Evolutionary conservation across 2,329 filamentous ascomycete genomes (phyloP).

Genomic region (Monosporascus cannonballus): DNA sequence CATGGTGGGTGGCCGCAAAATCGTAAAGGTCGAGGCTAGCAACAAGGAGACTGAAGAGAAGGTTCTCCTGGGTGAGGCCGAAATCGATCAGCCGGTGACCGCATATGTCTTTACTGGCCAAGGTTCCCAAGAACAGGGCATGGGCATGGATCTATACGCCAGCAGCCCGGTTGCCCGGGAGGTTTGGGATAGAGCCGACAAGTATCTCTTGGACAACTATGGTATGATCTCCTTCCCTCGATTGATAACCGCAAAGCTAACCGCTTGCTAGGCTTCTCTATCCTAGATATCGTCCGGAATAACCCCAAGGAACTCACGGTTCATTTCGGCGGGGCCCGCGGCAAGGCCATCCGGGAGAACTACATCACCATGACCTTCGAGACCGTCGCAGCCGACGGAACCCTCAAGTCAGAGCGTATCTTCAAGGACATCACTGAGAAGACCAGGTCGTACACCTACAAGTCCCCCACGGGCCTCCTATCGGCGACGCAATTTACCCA

Average conservation of each 20-base stretch:
- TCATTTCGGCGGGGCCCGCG: conserved; percentile 92
- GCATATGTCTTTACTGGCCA: conserved; percentile 98
- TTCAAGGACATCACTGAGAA: conserved; percentile 96
- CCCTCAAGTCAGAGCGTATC: conserved; percentile 97
- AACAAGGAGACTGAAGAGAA: conserved; percentile 97
- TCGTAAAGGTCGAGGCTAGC: conserved; percentile 95
- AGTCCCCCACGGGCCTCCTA: conserved; percentile 86
- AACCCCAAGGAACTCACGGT: conserved; percentile 98
- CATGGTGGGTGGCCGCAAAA: conserved; percentile 98
- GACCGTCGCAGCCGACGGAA: conserved; percentile 86
- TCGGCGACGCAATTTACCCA: conserved; percentile 99
- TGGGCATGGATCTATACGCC: conserved; percentile 98
- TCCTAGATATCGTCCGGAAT: conserved; percentile 98
- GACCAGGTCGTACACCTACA: conserved; percentile 94
- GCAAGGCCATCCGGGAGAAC: conserved; percentile 96
- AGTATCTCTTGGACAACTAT: conserved; percentile 98
- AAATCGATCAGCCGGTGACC: conserved; percentile 95
- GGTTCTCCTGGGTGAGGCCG: conserved; percentile 88
- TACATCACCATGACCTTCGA: conserved; percentile 99
- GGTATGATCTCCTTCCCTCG: conserved; percentile 50
- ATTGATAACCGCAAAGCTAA: conserved; percentile 3
- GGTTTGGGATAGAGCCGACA: conserved; percentile 96
- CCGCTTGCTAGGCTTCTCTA: conserved; percentile 68
- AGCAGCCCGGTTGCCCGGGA: conserved; percentile 92
- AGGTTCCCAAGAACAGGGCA: conserved; percentile 96